Base-by-base conservation (phyloP, 2,329 filamentous ascomycete species). In the Scorias spongiosa region DNA sequence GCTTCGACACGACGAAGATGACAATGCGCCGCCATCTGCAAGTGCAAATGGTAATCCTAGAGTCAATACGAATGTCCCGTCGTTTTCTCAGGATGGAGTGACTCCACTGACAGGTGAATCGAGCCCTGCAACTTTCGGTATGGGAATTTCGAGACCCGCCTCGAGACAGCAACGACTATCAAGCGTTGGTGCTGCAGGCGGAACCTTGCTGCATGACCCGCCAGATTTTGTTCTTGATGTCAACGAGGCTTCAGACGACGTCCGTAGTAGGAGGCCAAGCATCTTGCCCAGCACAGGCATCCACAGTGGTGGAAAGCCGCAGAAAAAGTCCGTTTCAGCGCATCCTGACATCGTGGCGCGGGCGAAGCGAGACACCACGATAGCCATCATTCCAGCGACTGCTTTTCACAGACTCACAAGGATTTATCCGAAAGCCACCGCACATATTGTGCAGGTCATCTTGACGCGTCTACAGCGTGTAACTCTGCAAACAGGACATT, bases 291-390 rank as follows among this genome's bases (percentile, higher is more conserved):
- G 12, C 32, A 26, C 20, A 26, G 20, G 20, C 20, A 45, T 44
- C 14, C 51, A 46, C 40, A 44, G 41, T 12, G 43, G 42, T 30
- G 37, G 30, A 47, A 52, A 49, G 46, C 50, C 38, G 41, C 46
- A 60, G 34, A 63, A 55, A 51, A 68, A 60, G 47, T 53, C 76
- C 10, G 81, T 80, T 50, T 96, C 91, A 11, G 87, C 85, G 0
- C 91, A 98, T 63, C 91, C 91, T 10, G 91, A 98, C 57, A 91
- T 98, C 49, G 86, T 98, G 50, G 91, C 89, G n/a, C 76, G 91
- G 51, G 91, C 91, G 5, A 93, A 87, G 12, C 83, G 93, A 18
- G 93, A 98, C 59, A 98, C 91, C 0, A 98, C 93, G 0, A 95
- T 98, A 63, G 91, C 91, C 5, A 93, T 98, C 50, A 98, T 98